Percentiles rank a stretch among this genome's conserved stretches.
Conservation (phyloP, 2,329 filamentous ascomycete species). For the Pestalotiopsis sp. region DNA sequence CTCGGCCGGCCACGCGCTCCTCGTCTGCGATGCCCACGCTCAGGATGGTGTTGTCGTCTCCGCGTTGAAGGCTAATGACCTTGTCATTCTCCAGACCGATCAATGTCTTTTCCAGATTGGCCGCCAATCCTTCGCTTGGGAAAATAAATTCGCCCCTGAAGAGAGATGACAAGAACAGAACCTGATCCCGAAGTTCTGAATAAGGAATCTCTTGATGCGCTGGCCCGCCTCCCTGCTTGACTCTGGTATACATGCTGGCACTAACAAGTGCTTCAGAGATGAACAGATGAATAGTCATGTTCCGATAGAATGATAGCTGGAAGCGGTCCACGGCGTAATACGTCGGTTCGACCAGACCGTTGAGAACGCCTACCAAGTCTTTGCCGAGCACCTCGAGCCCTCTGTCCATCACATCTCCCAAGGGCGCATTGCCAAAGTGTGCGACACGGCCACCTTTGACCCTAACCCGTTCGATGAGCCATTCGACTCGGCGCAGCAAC, state of each 20-base stretch:
- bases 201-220: constrained; percentile 78
- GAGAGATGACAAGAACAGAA: constrained; percentile 86
- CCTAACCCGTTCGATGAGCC: constrained; percentile 79
- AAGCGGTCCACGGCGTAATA: constrained; percentile 96
- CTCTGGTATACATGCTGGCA: constrained; percentile 83
- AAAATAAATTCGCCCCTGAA: constrained; percentile 99
- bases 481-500: constrained; percentile 82
- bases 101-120: constrained; percentile 81
- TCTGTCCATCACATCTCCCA: constrained; percentile 81
- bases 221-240: constrained; percentile 88
- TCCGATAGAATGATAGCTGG: constrained; percentile 96
- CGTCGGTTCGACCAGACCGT: constrained; percentile 83
- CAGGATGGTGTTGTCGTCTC: constrained; percentile 55
- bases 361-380: constrained; percentile 78
- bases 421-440: constrained; percentile 81
- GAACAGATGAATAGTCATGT: constrained; percentile 99
- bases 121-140: constrained; percentile 76
- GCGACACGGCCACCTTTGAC: constrained; percentile 90
- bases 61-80: constrained; percentile 68
- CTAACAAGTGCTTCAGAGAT: constrained; percentile 91
- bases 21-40: constrained; percentile 72
- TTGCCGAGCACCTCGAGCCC: constrained; percentile 90
- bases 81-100: constrained; percentile 74
- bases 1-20: constrained; percentile 77
- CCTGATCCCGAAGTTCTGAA: constrained; percentile 71